Percentiles rank a stretch among this genome's conserved stretches.
phyloP scores from a whole-genome alignment of 805 yeast species.

The Kodamaea fukazawae region DNA sequence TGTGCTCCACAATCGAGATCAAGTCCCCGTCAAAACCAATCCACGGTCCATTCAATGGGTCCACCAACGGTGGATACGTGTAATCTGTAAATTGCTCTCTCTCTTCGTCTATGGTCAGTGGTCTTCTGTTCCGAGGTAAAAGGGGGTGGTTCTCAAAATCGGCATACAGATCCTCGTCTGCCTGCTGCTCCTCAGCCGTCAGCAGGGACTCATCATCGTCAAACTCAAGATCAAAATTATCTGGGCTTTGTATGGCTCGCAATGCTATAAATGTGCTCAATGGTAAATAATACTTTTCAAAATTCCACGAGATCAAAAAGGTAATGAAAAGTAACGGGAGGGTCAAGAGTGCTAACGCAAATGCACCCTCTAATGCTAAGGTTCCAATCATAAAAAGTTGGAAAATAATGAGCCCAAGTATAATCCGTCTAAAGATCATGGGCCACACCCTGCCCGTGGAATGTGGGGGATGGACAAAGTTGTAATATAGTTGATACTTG shows the following conservation, averaged over 20 bases:
- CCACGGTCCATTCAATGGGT: conserved; percentile 55
- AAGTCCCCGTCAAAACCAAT: conserved; percentile 54
- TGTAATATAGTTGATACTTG: conserved; percentile 59
- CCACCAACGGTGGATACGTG: conserved; percentile 46
- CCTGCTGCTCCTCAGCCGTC: conserved; percentile 2
- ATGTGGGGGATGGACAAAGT: conserved; percentile 62
- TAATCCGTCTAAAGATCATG: conserved; percentile 53
- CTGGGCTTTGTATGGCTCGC: conserved; percentile 51
- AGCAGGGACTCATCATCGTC: conserved; percentile 30
- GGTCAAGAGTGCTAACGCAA: conserved; percentile 45
- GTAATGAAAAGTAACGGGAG: conserved; percentile 51
- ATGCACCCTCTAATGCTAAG: conserved; percentile 57
- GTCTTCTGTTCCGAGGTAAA: conserved; percentile 28
- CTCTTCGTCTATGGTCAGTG: conserved; percentile 56
- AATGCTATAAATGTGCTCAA: conserved; percentile 55
- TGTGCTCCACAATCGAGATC: conserved; percentile 40
- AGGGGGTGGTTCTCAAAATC: background rate
- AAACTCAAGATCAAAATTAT: conserved; percentile 40
- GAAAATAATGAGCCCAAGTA: conserved; percentile 53
- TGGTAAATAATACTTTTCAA: conserved; percentile 55
- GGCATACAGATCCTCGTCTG: background rate
- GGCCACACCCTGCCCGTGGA: conserved; percentile 71
- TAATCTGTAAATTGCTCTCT: conserved; percentile 51
- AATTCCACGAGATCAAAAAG: conserved; percentile 44
- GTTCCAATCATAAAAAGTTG: conserved; percentile 67